Evolutionary conservation across 2,329 filamentous ascomycete genomes (phyloP).

Genomic region (Talaromyces verruculosus): DNA sequence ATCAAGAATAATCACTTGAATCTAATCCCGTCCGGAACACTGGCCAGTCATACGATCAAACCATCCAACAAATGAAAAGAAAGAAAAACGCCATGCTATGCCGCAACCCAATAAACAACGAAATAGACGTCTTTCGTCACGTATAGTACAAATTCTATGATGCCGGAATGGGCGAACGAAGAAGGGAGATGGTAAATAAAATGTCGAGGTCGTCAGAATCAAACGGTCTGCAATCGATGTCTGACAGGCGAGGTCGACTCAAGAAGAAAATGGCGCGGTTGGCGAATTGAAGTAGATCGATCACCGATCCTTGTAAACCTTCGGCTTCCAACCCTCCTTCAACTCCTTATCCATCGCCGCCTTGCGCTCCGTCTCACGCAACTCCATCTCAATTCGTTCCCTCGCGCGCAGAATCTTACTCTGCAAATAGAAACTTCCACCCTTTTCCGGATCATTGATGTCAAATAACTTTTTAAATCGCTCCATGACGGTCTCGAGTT

Average conservation of each 20-base stretch:
- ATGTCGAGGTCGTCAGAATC: conserved; percentile 7
- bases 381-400: conserved; percentile 87
- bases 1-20: conserved; percentile 10
- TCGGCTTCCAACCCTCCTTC: conserved; percentile 87
- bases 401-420: conserved; percentile 92
- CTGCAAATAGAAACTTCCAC: conserved; percentile 96
- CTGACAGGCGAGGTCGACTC: neutral
- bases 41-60: conserved; percentile 19
- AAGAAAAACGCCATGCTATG: conserved; percentile 44
- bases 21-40: neutral
- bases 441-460: conserved; percentile 89
- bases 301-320: conserved; percentile 84
- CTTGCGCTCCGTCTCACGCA: conserved; percentile 69
- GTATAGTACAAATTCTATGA: conserved; percentile 23
- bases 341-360: conserved; percentile 73
- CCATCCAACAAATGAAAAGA: conserved; percentile 24
- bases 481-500: conserved; percentile 75
- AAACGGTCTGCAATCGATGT: neutral
- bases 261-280: neutral
- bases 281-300: conserved; percentile 1
- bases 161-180: conserved; percentile 15
- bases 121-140: conserved; percentile 14
- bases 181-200: conserved; percentile 19
- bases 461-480: conserved; percentile 96
- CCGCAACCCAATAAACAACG: conserved; percentile 27